Evolutionary conservation across 495 filamentous ascomycete species (phyloP), one percentile per base, ranked within the genome.

Genomic region (Podospora comata): DNA sequence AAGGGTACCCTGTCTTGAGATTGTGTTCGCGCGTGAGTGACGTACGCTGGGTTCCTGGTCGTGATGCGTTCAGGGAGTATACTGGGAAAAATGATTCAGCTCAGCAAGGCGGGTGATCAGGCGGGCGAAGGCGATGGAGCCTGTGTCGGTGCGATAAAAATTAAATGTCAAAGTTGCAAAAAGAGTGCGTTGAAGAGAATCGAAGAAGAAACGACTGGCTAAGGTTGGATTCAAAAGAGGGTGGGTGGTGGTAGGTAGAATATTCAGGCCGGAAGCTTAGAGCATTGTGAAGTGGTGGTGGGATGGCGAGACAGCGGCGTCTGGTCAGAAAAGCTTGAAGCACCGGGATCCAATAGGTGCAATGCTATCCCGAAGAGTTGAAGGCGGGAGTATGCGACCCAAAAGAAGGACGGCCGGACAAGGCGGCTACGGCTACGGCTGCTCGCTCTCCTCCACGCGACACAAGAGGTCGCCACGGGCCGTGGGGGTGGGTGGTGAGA

Each of bases 401-500:
- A 32, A 62, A 62, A 62, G 60, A 32, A 53, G 30, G 55, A 58
- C 26, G 32, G 23, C 48, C 48, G 23, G 30, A 55, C 18, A 56
- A 66, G 69, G 69, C 65, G 65, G 56, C 69, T 67, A 70, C 63
- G 58, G 63, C 16, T 55, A 32, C 30, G 55, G 54, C 57, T 48
- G 20, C 60, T 66, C 26, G 39, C 62, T 65, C 65, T 26, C 9
- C n/a, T 58, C n/a, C n/a, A 20, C 55, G n/a, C 55, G 55, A 58
- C 55, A 19, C 7, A 48, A 48, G 5, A 48, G 39, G 39, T 48
- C 39, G 39, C 39, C 39, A 48, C 39, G 13, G 39, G 30, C 30
- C 39, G 60, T 28, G 60, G 60, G 23, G 60, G 60, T 48, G 39
- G 39, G 39, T 48, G 39, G 6, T 48, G 39, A 48, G 39, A 48